These are phyloP conservation scores for Pyrenophora seminiperda DNA, from an alignment of 2,329 filamentous ascomycete species.

Conservation along the genomic window DNA sequence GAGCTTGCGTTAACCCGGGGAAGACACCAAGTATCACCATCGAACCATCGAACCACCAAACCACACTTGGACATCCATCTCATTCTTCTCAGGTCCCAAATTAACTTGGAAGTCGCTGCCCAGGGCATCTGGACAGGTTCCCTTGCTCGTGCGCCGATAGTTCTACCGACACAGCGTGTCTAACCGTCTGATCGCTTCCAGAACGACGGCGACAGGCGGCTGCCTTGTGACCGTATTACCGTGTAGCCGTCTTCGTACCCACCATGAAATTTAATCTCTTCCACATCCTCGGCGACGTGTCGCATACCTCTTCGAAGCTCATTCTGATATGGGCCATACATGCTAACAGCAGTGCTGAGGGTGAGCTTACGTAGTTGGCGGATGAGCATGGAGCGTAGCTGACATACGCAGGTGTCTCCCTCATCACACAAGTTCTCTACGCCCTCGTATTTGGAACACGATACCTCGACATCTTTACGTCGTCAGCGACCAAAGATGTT, in stretches of 20 bases:
- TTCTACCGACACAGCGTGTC: constrained; percentile 6
- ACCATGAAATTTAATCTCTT: constrained; percentile 58
- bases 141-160: neutral
- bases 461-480: constrained; percentile 79
- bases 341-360: constrained; percentile 84
- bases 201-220: constrained; percentile 22
- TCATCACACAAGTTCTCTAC: constrained; percentile 90
- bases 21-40: constrained; percentile 10
- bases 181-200: constrained; percentile 1
- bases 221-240: constrained; percentile 35
- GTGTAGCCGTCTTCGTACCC: constrained; percentile 26
- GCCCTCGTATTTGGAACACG: constrained; percentile 82
- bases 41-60: constrained; percentile 8
- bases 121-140: neutral
- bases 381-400: constrained; percentile 1
- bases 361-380: constrained; percentile 47
- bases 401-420: constrained; percentile 70
- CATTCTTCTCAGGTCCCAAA: neutral
- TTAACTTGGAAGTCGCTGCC: neutral
- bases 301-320: constrained; percentile 83
- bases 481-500: constrained; percentile 46
- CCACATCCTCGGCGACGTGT: constrained; percentile 80
- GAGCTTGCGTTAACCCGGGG: constrained; percentile 13
- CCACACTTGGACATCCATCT: neutral
- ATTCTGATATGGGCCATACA: constrained; percentile 92